Evolutionary conservation across 192 early-diverging fungal genomes (phyloP).

Genomic region (Gaertneriomyces semiglobifer): DNA sequence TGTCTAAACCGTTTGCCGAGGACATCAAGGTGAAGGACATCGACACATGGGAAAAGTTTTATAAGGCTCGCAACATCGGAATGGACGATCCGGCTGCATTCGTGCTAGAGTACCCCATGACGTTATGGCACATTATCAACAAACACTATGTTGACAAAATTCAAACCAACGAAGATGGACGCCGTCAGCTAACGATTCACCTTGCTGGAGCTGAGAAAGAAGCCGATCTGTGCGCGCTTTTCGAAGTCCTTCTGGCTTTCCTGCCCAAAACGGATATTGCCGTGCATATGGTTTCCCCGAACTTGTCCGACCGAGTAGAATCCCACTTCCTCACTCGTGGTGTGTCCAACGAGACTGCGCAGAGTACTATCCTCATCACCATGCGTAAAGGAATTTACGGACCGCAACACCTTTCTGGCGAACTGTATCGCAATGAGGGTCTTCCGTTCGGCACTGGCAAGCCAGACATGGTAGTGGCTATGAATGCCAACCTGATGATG

Average conservation of each 20-base stretch:
- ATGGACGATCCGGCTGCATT: constrained; percentile 46
- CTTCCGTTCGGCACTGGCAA: constrained; percentile 35
- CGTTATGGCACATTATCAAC: constrained; percentile 49
- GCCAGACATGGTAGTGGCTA: constrained; percentile 43
- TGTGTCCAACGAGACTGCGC: constrained; percentile 31
- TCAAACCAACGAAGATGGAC: constrained; percentile 26
- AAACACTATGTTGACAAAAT: constrained; percentile 35
- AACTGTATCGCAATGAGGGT: constrained; percentile 35
- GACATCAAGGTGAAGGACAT: constrained; percentile 31
- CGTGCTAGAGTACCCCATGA: constrained; percentile 51
- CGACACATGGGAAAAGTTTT: constrained; percentile 45
- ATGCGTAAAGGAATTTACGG: constrained; percentile 22
- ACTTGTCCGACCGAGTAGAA: constrained; percentile 38
- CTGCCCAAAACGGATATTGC: constrained; percentile 50
- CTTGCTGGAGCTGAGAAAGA: constrained; percentile 45
- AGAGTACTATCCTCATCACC: constrained; percentile 40
- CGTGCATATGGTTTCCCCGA: constrained; percentile 50
- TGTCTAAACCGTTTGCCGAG: constrained; percentile 32
- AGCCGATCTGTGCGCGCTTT: constrained; percentile 45
- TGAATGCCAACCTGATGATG: constrained; percentile 46
- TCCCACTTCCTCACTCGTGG: constrained; percentile 32
- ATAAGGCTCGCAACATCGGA: constrained; percentile 31
- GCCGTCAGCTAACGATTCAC: constrained; percentile 48
- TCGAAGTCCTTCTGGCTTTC: constrained; percentile 44
- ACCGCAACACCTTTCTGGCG: constrained; percentile 15